Evolutionary conservation across 2,329 filamentous ascomycete genomes (phyloP).

Genomic region (Colletotrichum sp.): DNA sequence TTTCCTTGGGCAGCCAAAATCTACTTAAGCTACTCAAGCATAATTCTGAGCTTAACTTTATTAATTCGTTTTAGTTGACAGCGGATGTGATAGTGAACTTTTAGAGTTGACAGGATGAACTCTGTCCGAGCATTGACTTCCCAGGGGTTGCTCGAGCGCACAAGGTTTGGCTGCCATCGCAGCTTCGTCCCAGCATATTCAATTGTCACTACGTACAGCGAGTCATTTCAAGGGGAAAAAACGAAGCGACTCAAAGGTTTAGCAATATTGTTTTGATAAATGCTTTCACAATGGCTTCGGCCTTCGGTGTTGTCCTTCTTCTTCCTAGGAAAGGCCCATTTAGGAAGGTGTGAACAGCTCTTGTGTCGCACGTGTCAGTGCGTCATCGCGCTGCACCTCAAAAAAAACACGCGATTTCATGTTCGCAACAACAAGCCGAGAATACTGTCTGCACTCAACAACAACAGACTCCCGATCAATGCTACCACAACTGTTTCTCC

Average conservation of each 20-base stretch:
- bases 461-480: not conserved
- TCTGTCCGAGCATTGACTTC: not conserved
- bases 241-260: fast-evolving
- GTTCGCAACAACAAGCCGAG: not conserved
- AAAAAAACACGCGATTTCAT: not conserved
- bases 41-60: not conserved
- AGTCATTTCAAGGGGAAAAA: not conserved
- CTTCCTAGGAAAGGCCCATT: not conserved
- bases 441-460: not conserved
- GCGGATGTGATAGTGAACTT: not conserved
- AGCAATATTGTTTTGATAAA: fast-evolving
- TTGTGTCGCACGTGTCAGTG: not conserved
- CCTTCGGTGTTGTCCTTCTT: not conserved
- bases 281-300: not conserved
- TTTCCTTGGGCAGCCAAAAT: not conserved
- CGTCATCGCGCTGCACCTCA: not conserved
- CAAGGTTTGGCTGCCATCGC: not conserved
- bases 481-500: not conserved
- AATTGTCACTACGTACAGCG: not conserved
- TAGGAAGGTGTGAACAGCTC: not conserved
- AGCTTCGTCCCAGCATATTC: not conserved
- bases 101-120: not conserved
- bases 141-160: not conserved
- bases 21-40: not conserved
- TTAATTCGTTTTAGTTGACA: not conserved